A percentile compares a stretch with the other conserved stretches of the same genome.
Conservation (phyloP, 371 early-diverging fungal genomes). For the Mucor lusitanicus region DNA sequence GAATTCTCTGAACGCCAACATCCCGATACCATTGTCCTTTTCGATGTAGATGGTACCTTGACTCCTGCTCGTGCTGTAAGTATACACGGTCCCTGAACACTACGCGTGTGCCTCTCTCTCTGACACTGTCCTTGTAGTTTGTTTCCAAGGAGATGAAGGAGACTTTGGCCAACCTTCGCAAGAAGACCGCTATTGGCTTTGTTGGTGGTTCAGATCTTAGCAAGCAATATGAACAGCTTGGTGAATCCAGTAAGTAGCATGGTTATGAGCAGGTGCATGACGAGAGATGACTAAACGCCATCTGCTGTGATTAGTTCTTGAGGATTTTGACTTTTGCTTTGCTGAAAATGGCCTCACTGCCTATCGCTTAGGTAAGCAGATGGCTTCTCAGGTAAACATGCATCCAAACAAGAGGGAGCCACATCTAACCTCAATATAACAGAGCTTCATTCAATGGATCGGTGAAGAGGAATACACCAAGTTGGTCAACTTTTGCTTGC, state of each 20-base stretch:
- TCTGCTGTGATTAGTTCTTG: conserved; percentile 47
- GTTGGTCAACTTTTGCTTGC: conserved; percentile 93
- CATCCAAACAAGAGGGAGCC: background rate
- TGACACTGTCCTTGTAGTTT: conserved; percentile 31
- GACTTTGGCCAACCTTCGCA: conserved; percentile 81
- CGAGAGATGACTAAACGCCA: background rate
- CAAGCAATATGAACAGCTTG: conserved; percentile 99
- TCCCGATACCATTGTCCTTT: conserved; percentile 90
- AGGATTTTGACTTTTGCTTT: conserved; percentile 97
- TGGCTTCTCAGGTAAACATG: conserved; percentile 74
- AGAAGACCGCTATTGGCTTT: conserved; percentile 95
- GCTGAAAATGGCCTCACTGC: conserved; percentile 99
- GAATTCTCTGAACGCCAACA: conserved; percentile 61
- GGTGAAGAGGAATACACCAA: conserved; percentile 97
- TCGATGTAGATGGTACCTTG: conserved; percentile 99
- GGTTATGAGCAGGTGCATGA: background rate
- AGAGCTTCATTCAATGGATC: conserved; percentile 93
- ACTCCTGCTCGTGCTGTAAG: conserved; percentile 92
- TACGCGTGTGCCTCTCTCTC: background rate
- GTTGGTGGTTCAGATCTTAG: conserved; percentile 98
- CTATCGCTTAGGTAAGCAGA: conserved; percentile 77
- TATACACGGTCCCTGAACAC: background rate
- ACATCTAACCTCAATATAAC: background rate
- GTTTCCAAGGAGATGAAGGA: conserved; percentile 82
- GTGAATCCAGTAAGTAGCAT: conserved; percentile 65